Percentiles rank a stretch among this genome's conserved stretches.
Evolutionary conservation across 768 basidiomycete species (phyloP).

Genomic region (Psilocybe sp.): DNA sequence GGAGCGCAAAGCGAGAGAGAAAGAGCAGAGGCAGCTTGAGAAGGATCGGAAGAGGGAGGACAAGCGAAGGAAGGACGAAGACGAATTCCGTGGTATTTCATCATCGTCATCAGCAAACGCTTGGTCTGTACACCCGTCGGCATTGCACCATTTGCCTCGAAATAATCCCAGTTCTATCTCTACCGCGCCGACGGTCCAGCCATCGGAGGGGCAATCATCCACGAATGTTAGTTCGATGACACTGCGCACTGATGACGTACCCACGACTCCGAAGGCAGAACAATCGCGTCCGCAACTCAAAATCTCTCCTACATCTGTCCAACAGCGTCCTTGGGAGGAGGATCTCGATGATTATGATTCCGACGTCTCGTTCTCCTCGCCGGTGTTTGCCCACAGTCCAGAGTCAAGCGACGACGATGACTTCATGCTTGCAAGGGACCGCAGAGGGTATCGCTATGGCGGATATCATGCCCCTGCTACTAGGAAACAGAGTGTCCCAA

Average conservation of each 20-base stretch:
- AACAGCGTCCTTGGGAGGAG: background rate
- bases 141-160: background rate
- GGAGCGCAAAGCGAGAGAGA: slow-evolving; percentile 32
- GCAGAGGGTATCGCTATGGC: slow-evolving; percentile 26
- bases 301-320: slow-evolving; percentile 4
- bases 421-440: slow-evolving; percentile 8
- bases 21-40: slow-evolving; percentile 8
- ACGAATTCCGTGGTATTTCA: slow-evolving; percentile 6
- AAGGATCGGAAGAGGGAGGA: slow-evolving; percentile 6
- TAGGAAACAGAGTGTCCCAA: background rate
- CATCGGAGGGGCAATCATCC: background rate
- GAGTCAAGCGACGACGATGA: slow-evolving; percentile 14
- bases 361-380: slow-evolving; percentile 29
- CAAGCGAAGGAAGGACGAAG: slow-evolving; percentile 25
- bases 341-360: slow-evolving; percentile 1
- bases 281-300: slow-evolving; percentile 1
- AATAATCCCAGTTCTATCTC: background rate
- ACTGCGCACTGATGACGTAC: background rate
- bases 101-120: slow-evolving; percentile 11
- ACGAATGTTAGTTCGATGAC: too few relatives aligned
- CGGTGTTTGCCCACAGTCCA: slow-evolving; percentile 34
- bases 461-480: slow-evolving; percentile 10
- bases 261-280: background rate
- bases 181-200: background rate
- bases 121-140: slow-evolving; percentile 5